Evolutionary conservation across 176 grass and related monocot genomes (phyloP), one percentile per base, ranked within the genome.

Genomic region (Thinopyrum elongatum): DNA sequence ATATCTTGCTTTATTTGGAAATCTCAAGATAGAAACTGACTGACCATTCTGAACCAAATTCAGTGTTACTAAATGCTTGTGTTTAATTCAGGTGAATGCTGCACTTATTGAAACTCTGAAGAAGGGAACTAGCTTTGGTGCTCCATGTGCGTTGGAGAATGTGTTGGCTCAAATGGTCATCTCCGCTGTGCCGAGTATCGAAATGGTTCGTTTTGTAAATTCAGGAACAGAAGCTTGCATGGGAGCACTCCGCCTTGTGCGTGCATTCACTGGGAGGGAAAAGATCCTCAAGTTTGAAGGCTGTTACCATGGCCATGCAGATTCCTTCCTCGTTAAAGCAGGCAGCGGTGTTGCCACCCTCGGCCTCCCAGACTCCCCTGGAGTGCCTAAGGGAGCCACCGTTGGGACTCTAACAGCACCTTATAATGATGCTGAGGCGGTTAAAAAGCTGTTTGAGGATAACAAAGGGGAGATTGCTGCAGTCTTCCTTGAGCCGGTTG

Each of bases 171-270:
- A 99, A 85, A 95, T 95, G 86, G 97, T 99, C 25, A 99, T 99
- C 74, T 89, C 97, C 61, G 94, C 94, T 73, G 92, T 99, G 44
- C 97, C 88, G 72, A 96, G 97, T 85, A 38, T 99, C 4, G 94
- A 99, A 65, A 99, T 99, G 97, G 97, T 99, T 23, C 94, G 97
- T 41, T 99, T 99, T 90, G 97, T 99, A 29, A 99, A 99, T 67
- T 99, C 97, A 30, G 97, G 97, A 19, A 99, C 97, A 66, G 97
- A 99, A 83, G 97, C 94, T 55, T 99, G 97, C 87, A 99, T 99
- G 97, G 97, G 97, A 74, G 97, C 92, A 53, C 94, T 99, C 83
- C 94, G 97, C 33, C 92, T 99, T 84, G 97, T 93, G n/a, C 97
- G 97, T 77, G 94, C 97, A 65, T 99, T 90, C 78, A 99, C 97